Evolutionary conservation across 192 early-diverging fungal genomes (phyloP).

Genomic region (Coemansia sp.): DNA sequence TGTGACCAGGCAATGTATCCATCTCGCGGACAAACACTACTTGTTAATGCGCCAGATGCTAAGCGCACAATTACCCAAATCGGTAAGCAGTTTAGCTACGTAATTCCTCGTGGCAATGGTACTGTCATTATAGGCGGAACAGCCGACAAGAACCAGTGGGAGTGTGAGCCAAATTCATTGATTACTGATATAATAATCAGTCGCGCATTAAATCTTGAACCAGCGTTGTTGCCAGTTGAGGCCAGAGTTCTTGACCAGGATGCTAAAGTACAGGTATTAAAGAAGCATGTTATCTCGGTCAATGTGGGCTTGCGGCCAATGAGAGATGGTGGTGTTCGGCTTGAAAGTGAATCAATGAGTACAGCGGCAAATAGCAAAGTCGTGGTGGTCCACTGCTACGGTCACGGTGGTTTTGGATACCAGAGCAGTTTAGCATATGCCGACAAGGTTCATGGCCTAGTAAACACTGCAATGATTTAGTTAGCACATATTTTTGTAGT

Average conservation of each 20-base stretch:
- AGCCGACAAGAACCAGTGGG: conserved; percentile 26
- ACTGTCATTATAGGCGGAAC: conserved; percentile 49
- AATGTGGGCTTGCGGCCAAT: conserved; percentile 62
- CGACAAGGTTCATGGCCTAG: conserved; percentile 9
- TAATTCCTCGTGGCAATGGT: conserved; percentile 47
- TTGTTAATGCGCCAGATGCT: conserved; percentile 71
- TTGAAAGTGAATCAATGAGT: conserved; percentile 29
- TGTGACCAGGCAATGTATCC: conserved; percentile 71
- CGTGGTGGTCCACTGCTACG: conserved; percentile 63
- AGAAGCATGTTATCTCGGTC: conserved; percentile 10
- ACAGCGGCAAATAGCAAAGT: conserved; percentile 11
- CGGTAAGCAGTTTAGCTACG: conserved; percentile 35
- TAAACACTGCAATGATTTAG: neutral
- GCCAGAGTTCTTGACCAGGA: neutral
- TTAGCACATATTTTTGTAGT: neutral
- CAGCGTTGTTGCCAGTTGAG: conserved; percentile 43
- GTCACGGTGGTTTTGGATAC: conserved; percentile 65
- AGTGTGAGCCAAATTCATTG: conserved; percentile 30
- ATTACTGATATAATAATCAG: conserved; percentile 46
- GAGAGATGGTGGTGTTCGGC: conserved; percentile 58
- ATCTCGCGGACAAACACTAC: conserved; percentile 76
- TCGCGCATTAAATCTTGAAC: conserved; percentile 38
- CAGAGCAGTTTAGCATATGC: conserved; percentile 27
- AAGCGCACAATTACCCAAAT: conserved; percentile 60
- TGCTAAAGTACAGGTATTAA: conserved; percentile 21